Percentiles rank a stretch among this genome's conserved stretches.
Evolutionary conservation across 305 asterid species (phyloP).

Genomic region (Striga hermonthica): DNA sequence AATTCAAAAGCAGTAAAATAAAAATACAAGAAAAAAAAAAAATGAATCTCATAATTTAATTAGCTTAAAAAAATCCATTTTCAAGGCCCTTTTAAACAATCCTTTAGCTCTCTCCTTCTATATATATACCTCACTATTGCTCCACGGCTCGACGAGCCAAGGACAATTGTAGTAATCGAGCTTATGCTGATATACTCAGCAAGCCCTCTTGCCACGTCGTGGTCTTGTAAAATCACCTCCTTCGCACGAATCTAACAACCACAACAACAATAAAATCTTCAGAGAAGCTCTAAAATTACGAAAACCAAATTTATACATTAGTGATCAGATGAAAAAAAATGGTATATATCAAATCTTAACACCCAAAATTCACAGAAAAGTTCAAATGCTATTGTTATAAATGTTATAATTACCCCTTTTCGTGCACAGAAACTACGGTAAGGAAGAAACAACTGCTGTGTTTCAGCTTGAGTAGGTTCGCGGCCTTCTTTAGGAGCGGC

Average conservation of each 20-base stretch:
- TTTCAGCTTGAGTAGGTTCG: constrained; percentile 54
- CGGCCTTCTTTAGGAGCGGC: constrained; percentile 51
- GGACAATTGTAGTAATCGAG: constrained; percentile 44
- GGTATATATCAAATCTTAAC: too few species aligned
- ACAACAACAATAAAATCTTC: background rate
- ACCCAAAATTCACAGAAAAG: too few species aligned
- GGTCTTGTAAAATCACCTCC: constrained; percentile 67
- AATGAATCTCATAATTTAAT: too few species aligned
- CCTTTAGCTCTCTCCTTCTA: background rate
- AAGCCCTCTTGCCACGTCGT: constrained; percentile 53
- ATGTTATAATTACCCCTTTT: constrained; percentile 58
- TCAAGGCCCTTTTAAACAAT: too few species aligned
- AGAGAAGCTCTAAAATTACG: background rate
- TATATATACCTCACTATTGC: constrained; percentile 52
- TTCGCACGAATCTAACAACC: constrained; percentile 51
- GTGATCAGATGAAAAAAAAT: too few species aligned
- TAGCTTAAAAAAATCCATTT: too few species aligned
- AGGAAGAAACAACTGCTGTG: constrained; percentile 68
- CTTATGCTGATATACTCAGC: constrained; percentile 41
- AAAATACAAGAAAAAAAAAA: too few species aligned
- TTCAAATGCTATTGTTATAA: too few species aligned
- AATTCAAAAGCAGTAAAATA: too few species aligned
- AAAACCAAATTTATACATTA: background rate
- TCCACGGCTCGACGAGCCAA: constrained; percentile 61
- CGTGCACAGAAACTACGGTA: constrained; percentile 77